phyloP scores from a whole-genome alignment of 129 eudicot genomes.

The Lactuca saligna region DNA sequence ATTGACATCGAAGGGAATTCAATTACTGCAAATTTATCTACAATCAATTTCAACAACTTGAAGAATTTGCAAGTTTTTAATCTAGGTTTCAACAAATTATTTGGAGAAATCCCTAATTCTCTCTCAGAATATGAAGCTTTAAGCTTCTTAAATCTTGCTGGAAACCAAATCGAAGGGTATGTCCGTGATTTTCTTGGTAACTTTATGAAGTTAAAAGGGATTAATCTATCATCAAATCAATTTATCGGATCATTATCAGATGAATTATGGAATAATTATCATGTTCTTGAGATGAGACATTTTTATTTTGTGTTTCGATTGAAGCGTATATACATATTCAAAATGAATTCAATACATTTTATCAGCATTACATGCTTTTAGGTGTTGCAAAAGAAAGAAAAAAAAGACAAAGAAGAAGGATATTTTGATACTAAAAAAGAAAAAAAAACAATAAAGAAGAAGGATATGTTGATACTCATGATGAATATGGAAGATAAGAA shows the following conservation, averaged over 20 bases:
- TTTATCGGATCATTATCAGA: constrained; percentile 42
- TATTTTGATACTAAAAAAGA: too few species aligned
- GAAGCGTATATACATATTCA: too few species aligned
- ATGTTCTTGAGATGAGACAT: constrained; percentile 30
- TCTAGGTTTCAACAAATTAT: constrained; percentile 48
- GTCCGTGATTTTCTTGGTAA: constrained; percentile 52
- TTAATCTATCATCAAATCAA: constrained; percentile 52
- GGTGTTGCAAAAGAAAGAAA: too few species aligned
- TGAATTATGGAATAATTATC: constrained; percentile 41
- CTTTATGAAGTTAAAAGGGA: constrained; percentile 40
- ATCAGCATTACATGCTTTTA: too few species aligned
- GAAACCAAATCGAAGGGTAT: constrained; percentile 43
- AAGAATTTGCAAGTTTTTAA: constrained; percentile 61
- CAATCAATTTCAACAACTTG: constrained; percentile 38
- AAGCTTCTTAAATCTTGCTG: constrained; percentile 44
- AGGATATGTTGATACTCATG: too few species aligned
- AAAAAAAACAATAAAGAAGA: too few species aligned
- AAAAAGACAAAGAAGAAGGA: too few species aligned
- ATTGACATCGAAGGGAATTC: constrained; percentile 75
- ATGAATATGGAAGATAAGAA: too few species aligned
- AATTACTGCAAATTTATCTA: constrained; percentile 42
- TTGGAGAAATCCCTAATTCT: constrained; percentile 50
- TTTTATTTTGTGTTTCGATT: too few species aligned
- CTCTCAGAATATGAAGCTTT: constrained; percentile 43
- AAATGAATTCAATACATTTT: too few species aligned